Evolutionary conservation across 768 basidiomycete species (phyloP), one percentile per base, ranked within the genome.

Genomic region (Boletales sp.): DNA sequence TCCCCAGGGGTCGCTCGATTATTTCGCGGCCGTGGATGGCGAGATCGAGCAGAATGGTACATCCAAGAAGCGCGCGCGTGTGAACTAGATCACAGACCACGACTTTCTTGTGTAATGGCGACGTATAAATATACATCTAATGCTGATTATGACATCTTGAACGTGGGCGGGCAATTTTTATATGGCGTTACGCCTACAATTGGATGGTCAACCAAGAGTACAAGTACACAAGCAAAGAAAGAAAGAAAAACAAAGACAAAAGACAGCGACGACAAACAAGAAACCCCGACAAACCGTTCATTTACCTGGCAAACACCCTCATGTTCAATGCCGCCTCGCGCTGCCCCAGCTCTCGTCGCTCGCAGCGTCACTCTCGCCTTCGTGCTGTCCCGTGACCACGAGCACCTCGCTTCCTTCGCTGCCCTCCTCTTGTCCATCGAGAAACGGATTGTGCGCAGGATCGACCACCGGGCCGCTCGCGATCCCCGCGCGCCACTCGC

Each of bases 1-100:
- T 67, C 86, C 87, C 8, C 74, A 76, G 47, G 82, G 72, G 21
- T 83, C 85, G 51, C 72, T 87, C 36, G 88, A 90, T 56, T 93
- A 90, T 68, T 93, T 93, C 61, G 50, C 68, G 25, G 46, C 60
- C 5, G 63, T 66, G 18, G 58, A 54, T 15, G 66, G 59, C 13
- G 63, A 64, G 15, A 30, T 59, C 10, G 59, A 61, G 49, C 62
- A 67, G 46, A 78, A 76, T 48, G 74, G 73, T 39, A 57, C 61
- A 42, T 64, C 75, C 55, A 81, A 79, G 67, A 86, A 86, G 70
- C 80, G 83, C 46, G 65, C 75, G 48, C 82, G 84, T 56, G 67
- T 74, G 49, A 77, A 80, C 44, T 82, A 71, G 32, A 45, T 13
- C n/a, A 28, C 25, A 28, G 25, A 28, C 7, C 6, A 25, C 5